A percentile compares a stretch with the other conserved stretches of the same genome.
These are phyloP conservation scores for Candida loeiensis DNA, from an alignment of 805 yeast species.

Conservation along the genomic window DNA sequence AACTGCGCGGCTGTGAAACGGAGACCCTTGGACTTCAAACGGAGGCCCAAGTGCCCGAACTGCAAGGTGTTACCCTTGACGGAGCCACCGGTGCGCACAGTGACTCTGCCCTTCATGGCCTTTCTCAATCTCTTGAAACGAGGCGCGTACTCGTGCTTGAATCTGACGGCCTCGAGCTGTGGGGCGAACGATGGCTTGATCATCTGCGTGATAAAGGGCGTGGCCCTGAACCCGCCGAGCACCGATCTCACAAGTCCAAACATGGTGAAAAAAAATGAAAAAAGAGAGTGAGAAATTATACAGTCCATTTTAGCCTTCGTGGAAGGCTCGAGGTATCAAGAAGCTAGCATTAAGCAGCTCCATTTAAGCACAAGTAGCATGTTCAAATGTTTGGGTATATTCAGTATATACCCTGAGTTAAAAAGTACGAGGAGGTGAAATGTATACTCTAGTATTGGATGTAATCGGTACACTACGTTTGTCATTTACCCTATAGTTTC, in stretches of 20 bases:
- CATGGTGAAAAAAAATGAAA: constrained; percentile 9
- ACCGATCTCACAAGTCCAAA: constrained; percentile 12
- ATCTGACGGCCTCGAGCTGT: constrained; percentile 29
- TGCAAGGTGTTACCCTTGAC: constrained; percentile 78
- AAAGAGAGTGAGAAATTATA: background rate
- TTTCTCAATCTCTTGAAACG: constrained; percentile 64
- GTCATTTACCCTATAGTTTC: too few relatives aligned
- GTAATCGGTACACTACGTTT: too few relatives aligned
- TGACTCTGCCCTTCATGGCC: constrained; percentile 90
- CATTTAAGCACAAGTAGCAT: too few relatives aligned
- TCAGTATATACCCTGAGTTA: too few relatives aligned
- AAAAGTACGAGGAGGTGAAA: too few relatives aligned
- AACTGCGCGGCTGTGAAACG: constrained; percentile 84
- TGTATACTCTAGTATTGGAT: too few relatives aligned
- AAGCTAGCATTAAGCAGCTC: too few relatives aligned
- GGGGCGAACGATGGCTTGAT: background rate
- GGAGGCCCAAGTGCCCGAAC: constrained; percentile 81
- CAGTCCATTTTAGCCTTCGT: too few relatives aligned
- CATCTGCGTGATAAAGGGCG: constrained; percentile 1
- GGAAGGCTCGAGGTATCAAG: too few relatives aligned
- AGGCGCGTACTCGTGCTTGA: constrained; percentile 75
- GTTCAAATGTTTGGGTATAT: too few relatives aligned
- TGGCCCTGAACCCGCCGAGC: constrained; percentile 5
- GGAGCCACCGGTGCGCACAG: constrained; percentile 94
- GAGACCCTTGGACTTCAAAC: constrained; percentile 84